Conservation (phyloP, 2,329 filamentous ascomycete species). For the Emergomyces orientalis region DNA sequence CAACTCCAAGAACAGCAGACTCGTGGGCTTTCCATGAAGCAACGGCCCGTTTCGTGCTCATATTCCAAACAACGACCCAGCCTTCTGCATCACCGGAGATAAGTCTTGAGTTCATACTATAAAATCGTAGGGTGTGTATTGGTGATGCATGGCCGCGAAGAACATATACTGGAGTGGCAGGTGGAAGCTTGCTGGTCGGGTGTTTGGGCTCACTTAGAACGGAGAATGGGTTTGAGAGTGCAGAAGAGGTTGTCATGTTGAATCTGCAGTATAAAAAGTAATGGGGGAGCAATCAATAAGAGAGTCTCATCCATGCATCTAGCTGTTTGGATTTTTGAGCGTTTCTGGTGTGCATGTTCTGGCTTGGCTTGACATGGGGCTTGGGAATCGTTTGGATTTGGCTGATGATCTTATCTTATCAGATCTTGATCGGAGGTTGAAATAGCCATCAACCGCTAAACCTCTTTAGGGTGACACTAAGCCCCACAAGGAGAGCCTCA, state of each 20-base stretch:
- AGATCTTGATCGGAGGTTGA: neutral
- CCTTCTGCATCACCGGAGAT: slow-evolving; percentile 84
- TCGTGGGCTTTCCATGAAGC: slow-evolving; percentile 83
- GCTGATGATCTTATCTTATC: slow-evolving; percentile 4
- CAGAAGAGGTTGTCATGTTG: neutral
- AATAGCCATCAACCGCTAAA: neutral
- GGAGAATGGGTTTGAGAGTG: neutral
- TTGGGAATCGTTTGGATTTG: too few species aligned
- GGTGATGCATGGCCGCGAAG: slow-evolving; percentile 77
- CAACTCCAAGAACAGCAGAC: slow-evolving; percentile 64
- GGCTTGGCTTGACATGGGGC: neutral
- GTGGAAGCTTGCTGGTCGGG: slow-evolving; percentile 24
- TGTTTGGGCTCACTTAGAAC: neutral
- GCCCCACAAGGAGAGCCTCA: too few species aligned
- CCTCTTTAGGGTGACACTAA: neutral
- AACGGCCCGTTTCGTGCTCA: slow-evolving; percentile 67
- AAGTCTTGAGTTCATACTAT: slow-evolving; percentile 63
- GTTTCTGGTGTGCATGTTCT: neutral
- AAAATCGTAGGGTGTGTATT: slow-evolving; percentile 67
- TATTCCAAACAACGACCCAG: slow-evolving; percentile 77
- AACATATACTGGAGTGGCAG: slow-evolving; percentile 56
- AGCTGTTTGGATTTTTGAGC: neutral
- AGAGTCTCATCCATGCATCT: neutral
- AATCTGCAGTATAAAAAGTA: neutral
- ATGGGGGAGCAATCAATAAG: neutral